Evolutionary conservation across 257 asterid species (phyloP), one percentile per base, ranked within the genome.

Genomic region (Ilex asprella): DNA sequence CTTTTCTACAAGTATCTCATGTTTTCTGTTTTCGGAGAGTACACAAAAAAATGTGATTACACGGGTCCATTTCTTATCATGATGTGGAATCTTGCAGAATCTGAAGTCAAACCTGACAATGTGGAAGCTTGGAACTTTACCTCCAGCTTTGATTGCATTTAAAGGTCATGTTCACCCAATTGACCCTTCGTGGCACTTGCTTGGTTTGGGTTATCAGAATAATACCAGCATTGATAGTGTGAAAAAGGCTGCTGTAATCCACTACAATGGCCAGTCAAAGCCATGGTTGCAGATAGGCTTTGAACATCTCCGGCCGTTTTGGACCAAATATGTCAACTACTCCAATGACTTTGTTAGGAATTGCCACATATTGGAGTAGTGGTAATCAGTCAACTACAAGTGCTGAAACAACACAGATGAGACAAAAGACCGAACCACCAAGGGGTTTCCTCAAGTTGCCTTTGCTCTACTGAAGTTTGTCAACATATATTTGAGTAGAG

Each of bases 261-360:
- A 92, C 80, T 92, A 92, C 83, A 92, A 92, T 16, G 99, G 99
- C 62, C 99, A 92, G 75, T 73, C 96, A 21, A 92, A 92, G 78
- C 99, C 99, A 11, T 92, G 99, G 99, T 68, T 92, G 63, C 95
- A 92, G 76, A 92, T 92, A 67, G 99, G 99, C 39, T 92, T 92
- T 71, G 97, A 89, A 81, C 97, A 93, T 76, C 99, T 92, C 55
- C 85, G 99, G 30, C 99, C 99, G 39, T 92, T 86, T 78, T 92
- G 99, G 99, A 80, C 99, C 62, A 92, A 89, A 75, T 85, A 89
- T 32, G 85, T 92, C 31, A 89, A 92, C 81, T 83, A 90, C 89
- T 85, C 97, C 59, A 86, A 80, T 62, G 97, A 92, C 62, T 92
- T 92, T 71, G 55, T 92, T 54, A 81, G 89, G 78, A 86, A 78